Percentiles rank a stretch among this genome's conserved stretches.
phyloP scores from a whole-genome alignment of 768 basidiomycete species.

The Rhizopogon vulgaris region DNA sequence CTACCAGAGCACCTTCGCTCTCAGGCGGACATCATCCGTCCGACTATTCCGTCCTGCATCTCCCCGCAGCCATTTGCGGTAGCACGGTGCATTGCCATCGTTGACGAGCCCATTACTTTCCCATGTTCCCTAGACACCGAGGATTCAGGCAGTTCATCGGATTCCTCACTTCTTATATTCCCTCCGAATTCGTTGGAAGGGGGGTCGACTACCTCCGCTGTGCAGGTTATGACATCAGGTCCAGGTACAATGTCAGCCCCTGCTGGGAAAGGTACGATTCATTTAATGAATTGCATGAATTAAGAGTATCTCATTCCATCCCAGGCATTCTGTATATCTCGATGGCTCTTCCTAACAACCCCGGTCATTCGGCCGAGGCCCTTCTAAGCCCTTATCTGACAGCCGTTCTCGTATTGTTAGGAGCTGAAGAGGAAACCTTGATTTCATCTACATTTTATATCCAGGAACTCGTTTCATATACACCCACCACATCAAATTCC shows the following conservation, averaged over 20 bases:
- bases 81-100: constrained; percentile 46
- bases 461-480: background rate
- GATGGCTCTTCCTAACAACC: constrained; percentile 35
- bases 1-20: constrained; percentile 24
- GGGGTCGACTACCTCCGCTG: constrained; percentile 44
- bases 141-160: constrained; percentile 24
- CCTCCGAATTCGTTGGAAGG: constrained; percentile 54
- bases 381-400: constrained; percentile 55
- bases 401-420: constrained; percentile 30
- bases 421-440: constrained; percentile 25
- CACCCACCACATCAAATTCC: constrained; percentile 4
- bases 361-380: constrained; percentile 28
- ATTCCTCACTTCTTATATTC: constrained; percentile 69
- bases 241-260: constrained; percentile 73
- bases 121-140: constrained; percentile 21
- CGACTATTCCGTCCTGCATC: background rate
- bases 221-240: constrained; percentile 63
- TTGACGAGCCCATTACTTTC: constrained; percentile 34
- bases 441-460: constrained; percentile 56
- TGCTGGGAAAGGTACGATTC: constrained; percentile 57
- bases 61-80: constrained; percentile 16
- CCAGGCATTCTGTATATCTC: constrained; percentile 57
- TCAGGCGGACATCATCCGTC: constrained; percentile 12
- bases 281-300: background rate
- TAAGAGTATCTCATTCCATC: constrained; percentile 2